Evolutionary conservation across 116 monocot species (phyloP).

Genomic region (Cymodocea nodosa): DNA sequence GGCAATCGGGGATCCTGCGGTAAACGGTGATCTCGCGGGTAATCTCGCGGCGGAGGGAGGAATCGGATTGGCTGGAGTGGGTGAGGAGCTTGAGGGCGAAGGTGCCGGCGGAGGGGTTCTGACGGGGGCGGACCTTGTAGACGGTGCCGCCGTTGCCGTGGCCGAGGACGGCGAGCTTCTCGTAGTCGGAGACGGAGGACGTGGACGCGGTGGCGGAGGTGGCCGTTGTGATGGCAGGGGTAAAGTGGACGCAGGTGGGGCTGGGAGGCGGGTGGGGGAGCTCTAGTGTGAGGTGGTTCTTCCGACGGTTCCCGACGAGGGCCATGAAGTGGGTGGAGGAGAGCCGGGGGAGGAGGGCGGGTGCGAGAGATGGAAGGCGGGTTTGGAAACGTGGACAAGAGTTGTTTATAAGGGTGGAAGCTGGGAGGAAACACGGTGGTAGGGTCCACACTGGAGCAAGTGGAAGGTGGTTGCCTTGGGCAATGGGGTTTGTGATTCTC

Average conservation of each 20-base stretch:
- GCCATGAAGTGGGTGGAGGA: no score
- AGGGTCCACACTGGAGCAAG: no score
- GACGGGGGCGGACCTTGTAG: conserved; percentile 69
- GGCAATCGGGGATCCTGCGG: conserved; percentile 31
- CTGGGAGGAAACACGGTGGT: no score
- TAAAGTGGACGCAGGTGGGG: conserved; percentile 10
- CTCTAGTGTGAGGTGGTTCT: no score
- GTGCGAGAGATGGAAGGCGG: no score
- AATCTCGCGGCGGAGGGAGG: conserved; percentile 19
- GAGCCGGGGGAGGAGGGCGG: no score
- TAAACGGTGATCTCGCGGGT: conserved; percentile 54
- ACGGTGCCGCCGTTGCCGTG: conserved; percentile 83
- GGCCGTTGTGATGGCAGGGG: conserved; percentile 5
- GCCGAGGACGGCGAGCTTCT: conserved; percentile 60
- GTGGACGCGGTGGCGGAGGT: neutral
- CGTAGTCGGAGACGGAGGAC: conserved; percentile 36
- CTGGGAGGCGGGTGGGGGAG: neutral
- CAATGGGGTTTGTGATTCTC: no score
- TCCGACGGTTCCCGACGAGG: no score
- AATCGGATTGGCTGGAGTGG: conserved; percentile 11
- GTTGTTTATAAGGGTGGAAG: no score
- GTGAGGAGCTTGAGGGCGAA: conserved; percentile 67
- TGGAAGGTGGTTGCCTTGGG: no score
- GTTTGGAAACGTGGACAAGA: no score
- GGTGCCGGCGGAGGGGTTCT: conserved; percentile 11